Evolutionary conservation across 352 stramenopile genomes (phyloP).

Genomic region (Phytophthora capsici): DNA sequence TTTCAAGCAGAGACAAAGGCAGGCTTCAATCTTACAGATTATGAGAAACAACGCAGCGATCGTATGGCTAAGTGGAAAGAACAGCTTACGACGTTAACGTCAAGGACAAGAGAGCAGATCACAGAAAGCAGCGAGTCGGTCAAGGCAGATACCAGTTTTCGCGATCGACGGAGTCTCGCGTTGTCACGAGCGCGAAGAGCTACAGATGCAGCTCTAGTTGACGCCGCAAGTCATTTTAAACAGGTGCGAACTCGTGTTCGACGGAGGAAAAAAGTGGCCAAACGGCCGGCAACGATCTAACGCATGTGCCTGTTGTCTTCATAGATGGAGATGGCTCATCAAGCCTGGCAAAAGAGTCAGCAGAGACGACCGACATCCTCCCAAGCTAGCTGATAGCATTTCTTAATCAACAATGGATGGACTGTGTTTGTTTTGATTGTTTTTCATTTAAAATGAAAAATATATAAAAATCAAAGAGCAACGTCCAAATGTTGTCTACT

Average conservation of each 20-base stretch:
- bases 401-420: constrained; percentile 15
- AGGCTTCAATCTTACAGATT: constrained; percentile 37
- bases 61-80: constrained; percentile 61
- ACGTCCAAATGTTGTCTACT: too few species aligned
- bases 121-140: constrained; percentile 30
- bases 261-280: constrained; percentile 4
- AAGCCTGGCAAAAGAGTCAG: constrained; percentile 57
- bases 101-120: constrained; percentile 45
- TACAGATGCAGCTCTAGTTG: constrained; percentile 52
- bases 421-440: too few species aligned
- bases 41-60: constrained; percentile 51
- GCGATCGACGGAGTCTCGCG: constrained; percentile 20
- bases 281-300: constrained; percentile 19
- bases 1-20: constrained; percentile 24
- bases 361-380: constrained; percentile 45
- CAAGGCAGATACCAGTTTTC: constrained; percentile 25
- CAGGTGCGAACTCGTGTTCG: constrained; percentile 39
- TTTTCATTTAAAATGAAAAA: too few species aligned
- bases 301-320: constrained; percentile 26
- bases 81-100: constrained; percentile 58
- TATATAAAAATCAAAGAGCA: too few species aligned
- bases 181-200: constrained; percentile 40
- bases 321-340: constrained; percentile 64
- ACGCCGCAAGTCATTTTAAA: constrained; percentile 63
- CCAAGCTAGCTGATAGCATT: constrained; percentile 25